Evolutionary conservation across 768 basidiomycete genomes (phyloP), one percentile per base, ranked within the genome.

Genomic region (Lactarius hatsudake): DNA sequence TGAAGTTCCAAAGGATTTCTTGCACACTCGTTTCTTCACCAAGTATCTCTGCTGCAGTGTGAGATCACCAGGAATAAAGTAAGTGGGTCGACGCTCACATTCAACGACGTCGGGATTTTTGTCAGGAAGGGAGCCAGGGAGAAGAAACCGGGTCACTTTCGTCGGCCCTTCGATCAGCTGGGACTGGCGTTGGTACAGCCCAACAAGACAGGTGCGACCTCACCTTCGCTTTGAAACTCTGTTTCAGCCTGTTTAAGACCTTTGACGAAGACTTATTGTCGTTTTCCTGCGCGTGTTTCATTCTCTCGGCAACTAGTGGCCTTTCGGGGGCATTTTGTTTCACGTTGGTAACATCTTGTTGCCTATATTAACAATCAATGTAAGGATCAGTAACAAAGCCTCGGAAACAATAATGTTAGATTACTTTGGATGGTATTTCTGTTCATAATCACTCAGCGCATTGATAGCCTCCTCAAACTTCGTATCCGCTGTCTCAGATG

Each of bases 1-100:
- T 62, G 45, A 69, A 66, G 10, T 61, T 69, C 68, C 68, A 69
- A 38, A 68, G 59, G 12, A 68, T 34, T 65, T 68, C 67, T n/a
- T 51, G 2, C 20, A 56, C 1, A 0, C 28, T 62, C 5, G 68
- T 40, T 10, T 28, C 15, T 2, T 55, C 36, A 28, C 64, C 32
- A 1, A 69, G 55, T 18, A 58, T 15, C 64, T 69, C 68, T 69
- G 57, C 6, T 5, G 26, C 17, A 20, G 0, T 38, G 26, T 59
- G 26, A 53, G 56, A 36, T n/a, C 3, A 53, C 0, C 4, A 10
- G 42, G 10, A 36, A 30, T 23, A 2, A 13, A 2, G 17, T 48
- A 5, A 28, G 28, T 4, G 30, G 18, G 10, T 51, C 5, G 32
- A n/a, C 2, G 12, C 65, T 66, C n/a, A 66, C 65, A 61, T 30